phyloP scores from a whole-genome alignment of 164 flowering plant genomes.

The Dillenia suffruticosa region DNA sequence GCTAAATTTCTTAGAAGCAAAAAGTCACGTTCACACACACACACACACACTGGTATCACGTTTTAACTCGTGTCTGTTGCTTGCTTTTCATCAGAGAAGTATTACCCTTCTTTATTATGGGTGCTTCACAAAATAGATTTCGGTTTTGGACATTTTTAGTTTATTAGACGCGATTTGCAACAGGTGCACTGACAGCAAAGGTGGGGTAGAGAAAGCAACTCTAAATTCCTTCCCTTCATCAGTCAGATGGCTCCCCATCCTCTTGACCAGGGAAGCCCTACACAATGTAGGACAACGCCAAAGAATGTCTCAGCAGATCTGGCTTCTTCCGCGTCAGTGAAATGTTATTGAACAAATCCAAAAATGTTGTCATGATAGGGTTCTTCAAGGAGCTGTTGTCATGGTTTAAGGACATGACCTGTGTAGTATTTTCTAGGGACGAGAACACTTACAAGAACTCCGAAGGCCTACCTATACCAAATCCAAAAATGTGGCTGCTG shows the following conservation, averaged over 20 bases:
- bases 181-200: constrained; percentile 89
- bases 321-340: constrained; percentile 41
- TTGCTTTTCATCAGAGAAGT: neutral
- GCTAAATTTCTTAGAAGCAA: too few species aligned
- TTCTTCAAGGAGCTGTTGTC: constrained; percentile 81
- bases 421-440: constrained; percentile 17
- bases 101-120: too few species aligned
- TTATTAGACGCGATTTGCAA: constrained; percentile 76
- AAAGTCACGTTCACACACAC: too few species aligned
- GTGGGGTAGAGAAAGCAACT: constrained; percentile 98
- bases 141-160: neutral
- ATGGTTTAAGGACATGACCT: constrained; percentile 82
- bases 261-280: constrained; percentile 72
- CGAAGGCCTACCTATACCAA: too few species aligned
- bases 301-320: constrained; percentile 61
- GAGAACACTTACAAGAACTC: too few species aligned
- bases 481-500: too few species aligned
- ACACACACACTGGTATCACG: too few species aligned
- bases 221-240: constrained; percentile 89
- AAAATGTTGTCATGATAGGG: too few species aligned
- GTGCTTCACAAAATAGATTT: neutral
- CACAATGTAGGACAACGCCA: constrained; percentile 54
- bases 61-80: neutral
- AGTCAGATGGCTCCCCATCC: constrained; percentile 92
- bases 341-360: too few species aligned